Evolutionary conservation across 2,329 filamentous ascomycete genomes (phyloP).

Genomic region (Ascochyta lentis): DNA sequence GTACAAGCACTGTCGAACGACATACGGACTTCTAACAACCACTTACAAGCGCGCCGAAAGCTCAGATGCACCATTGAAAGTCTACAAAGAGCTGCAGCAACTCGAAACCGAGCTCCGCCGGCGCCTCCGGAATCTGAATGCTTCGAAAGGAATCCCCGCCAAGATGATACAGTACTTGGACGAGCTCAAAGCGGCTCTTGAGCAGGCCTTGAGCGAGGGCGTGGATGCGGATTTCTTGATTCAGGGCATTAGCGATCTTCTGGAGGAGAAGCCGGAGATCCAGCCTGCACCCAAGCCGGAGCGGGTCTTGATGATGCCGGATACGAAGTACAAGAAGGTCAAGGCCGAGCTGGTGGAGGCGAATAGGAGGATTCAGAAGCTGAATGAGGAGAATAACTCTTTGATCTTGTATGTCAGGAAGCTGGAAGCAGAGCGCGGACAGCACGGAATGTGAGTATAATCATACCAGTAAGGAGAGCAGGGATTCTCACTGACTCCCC

Average conservation of each 20-base stretch:
- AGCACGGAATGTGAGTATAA: background rate
- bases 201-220: slow-evolving; percentile 16
- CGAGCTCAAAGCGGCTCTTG: slow-evolving; percentile 21
- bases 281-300: slow-evolving; percentile 17
- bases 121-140: slow-evolving; percentile 21
- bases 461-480: background rate
- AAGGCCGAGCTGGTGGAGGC: slow-evolving; percentile 19
- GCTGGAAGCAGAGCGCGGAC: slow-evolving; percentile 8
- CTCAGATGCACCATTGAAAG: slow-evolving; percentile 16
- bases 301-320: slow-evolving; percentile 20
- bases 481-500: background rate
- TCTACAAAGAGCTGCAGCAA: slow-evolving; percentile 28
- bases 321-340: slow-evolving; percentile 20
- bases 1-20: slow-evolving; percentile 26
- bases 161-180: slow-evolving; percentile 28
- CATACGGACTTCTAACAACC: slow-evolving; percentile 27
- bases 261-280: slow-evolving; percentile 14
- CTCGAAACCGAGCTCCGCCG: slow-evolving; percentile 24
- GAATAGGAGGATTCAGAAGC: slow-evolving; percentile 19
- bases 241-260: slow-evolving; percentile 10
- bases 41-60: slow-evolving; percentile 19
- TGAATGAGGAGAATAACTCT: slow-evolving; percentile 34
- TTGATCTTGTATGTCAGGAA: slow-evolving; percentile 22
- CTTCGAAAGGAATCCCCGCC: slow-evolving; percentile 24
- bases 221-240: slow-evolving; percentile 19